Percentiles rank a stretch among this genome's conserved stretches.
phyloP scores from a whole-genome alignment of 495 filamentous ascomycete species.

The Aspergillus baeticus region DNA sequence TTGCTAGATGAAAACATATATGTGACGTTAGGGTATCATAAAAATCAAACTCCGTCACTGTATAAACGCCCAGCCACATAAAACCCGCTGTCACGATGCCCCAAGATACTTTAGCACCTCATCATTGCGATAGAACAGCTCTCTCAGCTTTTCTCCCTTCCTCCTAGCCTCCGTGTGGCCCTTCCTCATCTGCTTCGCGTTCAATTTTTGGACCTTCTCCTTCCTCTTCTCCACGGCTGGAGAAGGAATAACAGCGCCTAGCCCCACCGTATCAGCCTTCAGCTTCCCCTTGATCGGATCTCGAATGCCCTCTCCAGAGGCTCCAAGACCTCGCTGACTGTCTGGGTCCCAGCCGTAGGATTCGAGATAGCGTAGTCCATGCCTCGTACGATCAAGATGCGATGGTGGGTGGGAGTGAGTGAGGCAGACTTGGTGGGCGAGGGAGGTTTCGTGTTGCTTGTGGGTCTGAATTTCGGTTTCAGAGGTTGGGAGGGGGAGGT shows the following conservation, averaged over 20 bases:
- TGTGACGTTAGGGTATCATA: constrained; percentile 13
- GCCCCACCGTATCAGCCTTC: constrained; percentile 73
- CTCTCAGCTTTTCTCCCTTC: constrained; percentile 59
- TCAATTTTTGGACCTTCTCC: constrained; percentile 57
- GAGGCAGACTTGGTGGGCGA: constrained; percentile 81
- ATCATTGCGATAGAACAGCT: constrained; percentile 66
- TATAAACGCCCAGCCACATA: constrained; percentile 1
- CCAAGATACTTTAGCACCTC: constrained; percentile 75
- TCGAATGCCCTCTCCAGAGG: constrained; percentile 66
- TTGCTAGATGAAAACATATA: background rate
- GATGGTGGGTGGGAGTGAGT: constrained; percentile 83
- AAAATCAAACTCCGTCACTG: background rate
- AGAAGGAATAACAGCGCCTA: constrained; percentile 50
- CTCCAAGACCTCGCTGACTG: constrained; percentile 68
- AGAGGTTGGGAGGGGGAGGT: constrained; percentile 44
- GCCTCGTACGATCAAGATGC: constrained; percentile 71
- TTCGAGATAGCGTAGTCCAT: constrained; percentile 72
- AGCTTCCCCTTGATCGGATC: constrained; percentile 70
- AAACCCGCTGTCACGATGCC: constrained; percentile 14
- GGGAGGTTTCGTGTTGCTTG: constrained; percentile 62
- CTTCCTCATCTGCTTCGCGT: constrained; percentile 68
- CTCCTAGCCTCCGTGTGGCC: constrained; percentile 58
- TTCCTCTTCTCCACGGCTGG: constrained; percentile 38
- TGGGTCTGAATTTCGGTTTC: constrained; percentile 3
- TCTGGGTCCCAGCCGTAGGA: constrained; percentile 89